Percentiles rank a stretch among this genome's conserved stretches.
phyloP scores from a whole-genome alignment of 352 stramenopile genomes.

The Peronospora destructor region DNA sequence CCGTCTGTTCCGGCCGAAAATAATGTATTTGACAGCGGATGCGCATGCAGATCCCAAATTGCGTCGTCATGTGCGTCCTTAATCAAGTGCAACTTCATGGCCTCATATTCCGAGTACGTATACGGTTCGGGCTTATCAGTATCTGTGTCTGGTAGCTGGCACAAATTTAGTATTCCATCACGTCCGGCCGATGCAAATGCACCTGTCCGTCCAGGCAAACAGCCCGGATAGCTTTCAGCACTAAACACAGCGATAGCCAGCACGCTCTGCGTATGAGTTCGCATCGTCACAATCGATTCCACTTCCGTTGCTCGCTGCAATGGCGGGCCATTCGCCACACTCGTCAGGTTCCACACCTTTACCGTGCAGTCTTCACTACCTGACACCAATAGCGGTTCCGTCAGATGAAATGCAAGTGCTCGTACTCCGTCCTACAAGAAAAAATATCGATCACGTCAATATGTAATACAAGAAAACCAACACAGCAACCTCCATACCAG shows the following conservation, averaged over 20 bases:
- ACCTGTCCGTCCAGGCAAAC: conserved; percentile 36
- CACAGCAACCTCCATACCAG: conserved; percentile 39
- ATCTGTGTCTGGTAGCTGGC: conserved; percentile 51
- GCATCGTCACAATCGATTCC: conserved; percentile 70
- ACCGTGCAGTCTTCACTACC: conserved; percentile 83
- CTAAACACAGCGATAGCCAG: conserved; percentile 68
- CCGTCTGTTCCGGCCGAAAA: conserved; percentile 78
- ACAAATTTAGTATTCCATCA: conserved; percentile 67
- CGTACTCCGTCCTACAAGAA: conserved; percentile 62
- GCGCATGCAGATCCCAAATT: conserved; percentile 76
- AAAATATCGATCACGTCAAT: conserved; percentile 1
- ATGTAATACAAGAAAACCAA: background rate
- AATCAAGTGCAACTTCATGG: conserved; percentile 53
- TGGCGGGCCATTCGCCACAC: conserved; percentile 49
- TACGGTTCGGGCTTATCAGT: conserved; percentile 62
- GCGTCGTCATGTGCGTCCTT: conserved; percentile 77
- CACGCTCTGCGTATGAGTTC: conserved; percentile 68
- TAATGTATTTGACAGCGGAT: conserved; percentile 74
- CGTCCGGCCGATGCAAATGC: conserved; percentile 66
- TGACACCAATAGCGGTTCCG: conserved; percentile 74
- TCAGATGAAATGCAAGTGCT: conserved; percentile 70
- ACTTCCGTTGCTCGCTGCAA: conserved; percentile 66
- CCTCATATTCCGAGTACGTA: conserved; percentile 68
- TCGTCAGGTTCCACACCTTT: conserved; percentile 76
- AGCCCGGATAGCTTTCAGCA: conserved; percentile 65